Base-by-base conservation (phyloP, 768 basidiomycete genomes). In the Coprinopsis cinerea region DNA sequence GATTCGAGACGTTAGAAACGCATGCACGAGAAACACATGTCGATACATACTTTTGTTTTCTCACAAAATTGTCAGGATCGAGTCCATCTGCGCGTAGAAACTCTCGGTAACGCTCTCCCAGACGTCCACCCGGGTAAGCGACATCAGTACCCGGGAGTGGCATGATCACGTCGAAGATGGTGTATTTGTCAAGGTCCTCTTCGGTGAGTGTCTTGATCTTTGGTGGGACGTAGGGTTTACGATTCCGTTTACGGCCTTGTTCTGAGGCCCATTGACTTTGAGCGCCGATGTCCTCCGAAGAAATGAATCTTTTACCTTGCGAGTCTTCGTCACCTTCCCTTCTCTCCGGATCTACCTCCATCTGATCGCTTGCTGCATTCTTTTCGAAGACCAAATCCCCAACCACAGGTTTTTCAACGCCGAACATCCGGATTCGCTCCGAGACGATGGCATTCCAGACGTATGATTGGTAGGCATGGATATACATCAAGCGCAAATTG, bases 391-490 rank as follows among this genome's bases (percentile, higher is more conserved):
- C 90, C n/a, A 98, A 74, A 62, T 99, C 96, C 1, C 96, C 96
- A 4, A 81, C 80, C 39, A 93, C 75, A 1, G 91, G 83, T 52
- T 77, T 75, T 44, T 85, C 78, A 44, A 77, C 69, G 25, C 94
- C 92, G 58, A 83, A 83, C 42, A 75, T 73, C 52, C 81, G 82
- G 59, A 98, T 83, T 11, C 96, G 86, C 66, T 97, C 92, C 2
- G 94, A 97, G 34, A 94, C 91, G 49, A 97, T 85, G 41, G 92
- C 83, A 67, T 99, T 99, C 95, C 95, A 99, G 27, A 98, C 85
- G 59, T 97, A 99, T 14, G 91, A 94, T 65, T 99, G 96, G 64
- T 97, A 99, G 25, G 94, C 94, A 65, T 99, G 96, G 48, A 97
- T 83, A 64, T 98, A 99, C 90, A 99, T 97, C 55, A 96, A 70